Conservation (phyloP, 1,139 yeast species). For the Candida frijolesensis region DNA sequence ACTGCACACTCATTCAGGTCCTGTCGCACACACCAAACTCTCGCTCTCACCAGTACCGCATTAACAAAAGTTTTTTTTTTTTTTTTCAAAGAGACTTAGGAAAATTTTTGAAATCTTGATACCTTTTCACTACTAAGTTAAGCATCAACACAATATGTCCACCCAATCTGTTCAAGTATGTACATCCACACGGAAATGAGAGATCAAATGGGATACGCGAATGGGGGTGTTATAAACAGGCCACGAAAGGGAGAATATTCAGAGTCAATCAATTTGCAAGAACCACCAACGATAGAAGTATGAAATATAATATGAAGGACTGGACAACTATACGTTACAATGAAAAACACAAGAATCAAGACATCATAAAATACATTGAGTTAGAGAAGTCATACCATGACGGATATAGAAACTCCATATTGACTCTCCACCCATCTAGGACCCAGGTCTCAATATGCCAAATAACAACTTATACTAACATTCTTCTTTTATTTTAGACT, state of each 20-base stretch:
- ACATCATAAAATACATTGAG: background rate
- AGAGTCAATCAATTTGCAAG: too few relatives aligned
- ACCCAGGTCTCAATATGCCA: background rate
- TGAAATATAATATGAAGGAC: background rate
- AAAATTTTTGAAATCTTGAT: constrained; percentile 7
- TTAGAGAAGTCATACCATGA: background rate
- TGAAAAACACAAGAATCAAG: background rate
- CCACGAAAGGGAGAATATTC: background rate
- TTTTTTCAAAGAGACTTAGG: constrained; percentile 1
- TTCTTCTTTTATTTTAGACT: constrained; percentile 54
- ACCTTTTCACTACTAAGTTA: constrained; percentile 9
- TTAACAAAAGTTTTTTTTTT: constrained; percentile 6
- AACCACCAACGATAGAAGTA: background rate
- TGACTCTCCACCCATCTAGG: background rate
- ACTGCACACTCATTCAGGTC: background rate
- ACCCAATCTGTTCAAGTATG: constrained; percentile 76
- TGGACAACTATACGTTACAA: background rate
- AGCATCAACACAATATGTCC: constrained; percentile 38
- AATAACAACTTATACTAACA: constrained; percentile 31
- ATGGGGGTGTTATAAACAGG: background rate
- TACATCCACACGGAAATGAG: constrained; percentile 17
- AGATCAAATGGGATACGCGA: background rate
- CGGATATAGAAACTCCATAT: background rate
- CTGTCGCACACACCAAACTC: constrained; percentile 1
- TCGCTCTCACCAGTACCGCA: background rate